Base-by-base conservation (phyloP, 768 basidiomycete species). In the Mycena indigotica region DNA sequence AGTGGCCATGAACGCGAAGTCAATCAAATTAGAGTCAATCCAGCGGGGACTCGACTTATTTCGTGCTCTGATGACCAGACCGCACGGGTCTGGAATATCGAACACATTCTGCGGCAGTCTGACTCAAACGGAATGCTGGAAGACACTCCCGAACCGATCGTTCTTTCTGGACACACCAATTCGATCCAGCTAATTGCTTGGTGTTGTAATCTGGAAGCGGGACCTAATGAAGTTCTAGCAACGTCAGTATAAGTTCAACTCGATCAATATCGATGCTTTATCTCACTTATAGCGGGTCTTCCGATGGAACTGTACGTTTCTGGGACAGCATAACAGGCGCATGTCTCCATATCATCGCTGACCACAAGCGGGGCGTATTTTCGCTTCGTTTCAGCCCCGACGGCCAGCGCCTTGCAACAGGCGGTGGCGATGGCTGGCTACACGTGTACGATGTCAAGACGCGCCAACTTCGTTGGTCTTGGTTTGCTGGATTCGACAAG, bases 61-160 rank as follows among this genome's bases (percentile, higher is more conserved):
- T 89, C 90, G 4, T 91, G 89, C 69, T 91, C 92, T 1, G 92
- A 94, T 65, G 92, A 94, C 61, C 75, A 75, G 61, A 91, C 89
- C 0, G 86, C 88, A 19, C 84, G 88, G 32, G 80, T 93, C 64
- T 94, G 91, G 91, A 79, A 82, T 53, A 72, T 89, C 49, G 82
- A 82, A 5, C 21, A 23, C 15, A 13, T 44, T 13, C 6, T 6
- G 15, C 8, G 8, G 5, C 15, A 8, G 6, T 13, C 12, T 5
- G 5, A 5, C n/a, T 13, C 41, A 52, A 77, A 78, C 50, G 63
- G 84, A 21, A 69, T 72, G 10, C 61, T 72, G 8, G 60, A 65
- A 24, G 78, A 81, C 28, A 65, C 67, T 50, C 78, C 80, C 53
- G 28, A 67, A 69, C 13, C 68, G 72, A 19, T 29, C 28, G 69